These are phyloP conservation scores for Fulvia fulva DNA, from an alignment of 2,329 filamentous ascomycete species.

Conservation along the genomic window DNA sequence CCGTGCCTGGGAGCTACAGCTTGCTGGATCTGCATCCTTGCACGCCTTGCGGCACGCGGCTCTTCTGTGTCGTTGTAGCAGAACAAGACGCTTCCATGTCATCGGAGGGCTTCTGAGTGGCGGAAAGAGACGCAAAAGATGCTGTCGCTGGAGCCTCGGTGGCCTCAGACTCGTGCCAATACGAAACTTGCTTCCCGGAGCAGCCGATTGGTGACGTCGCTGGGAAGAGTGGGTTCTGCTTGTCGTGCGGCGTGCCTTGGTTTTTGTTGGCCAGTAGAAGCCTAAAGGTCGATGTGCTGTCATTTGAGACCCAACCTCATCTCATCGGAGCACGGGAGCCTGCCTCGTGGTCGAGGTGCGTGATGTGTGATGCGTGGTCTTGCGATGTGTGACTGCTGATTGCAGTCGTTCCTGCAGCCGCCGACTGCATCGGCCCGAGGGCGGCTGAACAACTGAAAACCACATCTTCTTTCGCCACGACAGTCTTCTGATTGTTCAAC, in stretches of 20 bases:
- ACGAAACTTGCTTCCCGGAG: background rate
- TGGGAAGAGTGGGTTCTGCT: background rate
- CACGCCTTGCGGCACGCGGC: background rate
- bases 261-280: background rate
- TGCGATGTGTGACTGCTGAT: background rate
- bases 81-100: background rate
- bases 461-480: background rate
- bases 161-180: background rate
- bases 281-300: background rate
- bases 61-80: background rate
- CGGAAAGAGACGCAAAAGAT: background rate
- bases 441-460: background rate
- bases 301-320: background rate
- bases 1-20: background rate
- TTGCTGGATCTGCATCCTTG: conserved; percentile 4
- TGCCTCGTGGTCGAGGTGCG: background rate
- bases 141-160: background rate
- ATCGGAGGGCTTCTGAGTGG: background rate
- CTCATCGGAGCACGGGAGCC: background rate
- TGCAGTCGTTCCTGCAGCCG: background rate
- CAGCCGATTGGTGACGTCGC: background rate
- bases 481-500: background rate
- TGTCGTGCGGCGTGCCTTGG: background rate
- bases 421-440: background rate
- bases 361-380: background rate